Percentiles rank a stretch among this genome's conserved stretches.
Evolutionary conservation across 352 stramenopile genomes (phyloP).

Genomic region (Globisporangium mamillatum): DNA sequence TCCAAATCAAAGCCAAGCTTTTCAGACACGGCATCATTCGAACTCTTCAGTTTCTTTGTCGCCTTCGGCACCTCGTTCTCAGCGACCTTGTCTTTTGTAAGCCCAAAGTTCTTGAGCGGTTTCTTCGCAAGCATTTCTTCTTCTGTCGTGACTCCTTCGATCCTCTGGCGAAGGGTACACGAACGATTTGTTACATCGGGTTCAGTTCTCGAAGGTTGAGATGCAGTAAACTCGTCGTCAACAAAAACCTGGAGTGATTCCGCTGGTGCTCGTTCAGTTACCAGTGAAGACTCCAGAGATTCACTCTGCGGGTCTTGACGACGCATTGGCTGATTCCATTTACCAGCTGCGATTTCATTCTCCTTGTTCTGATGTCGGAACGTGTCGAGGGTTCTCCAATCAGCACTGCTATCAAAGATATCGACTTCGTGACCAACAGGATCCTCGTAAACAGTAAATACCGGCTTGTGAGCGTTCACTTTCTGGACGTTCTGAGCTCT

Average conservation of each 20-base stretch:
- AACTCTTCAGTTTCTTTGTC: slow-evolving; percentile 20
- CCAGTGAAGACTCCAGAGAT: not conserved
- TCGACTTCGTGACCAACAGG: slow-evolving; percentile 48
- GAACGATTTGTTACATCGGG: slow-evolving; percentile 45
- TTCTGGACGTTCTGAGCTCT: slow-evolving; percentile 56
- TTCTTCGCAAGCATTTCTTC: slow-evolving; percentile 73
- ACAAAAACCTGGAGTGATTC: slow-evolving; percentile 70
- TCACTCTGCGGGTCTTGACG: not conserved
- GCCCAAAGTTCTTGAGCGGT: slow-evolving; percentile 73
- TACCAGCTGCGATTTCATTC: slow-evolving; percentile 50
- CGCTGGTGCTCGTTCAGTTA: not conserved
- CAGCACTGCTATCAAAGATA: slow-evolving; percentile 51
- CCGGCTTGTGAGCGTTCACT: slow-evolving; percentile 72
- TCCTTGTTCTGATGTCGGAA: slow-evolving; percentile 78
- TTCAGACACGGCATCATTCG: slow-evolving; percentile 24
- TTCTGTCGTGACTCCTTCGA: slow-evolving; percentile 66
- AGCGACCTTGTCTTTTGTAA: not conserved
- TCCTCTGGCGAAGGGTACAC: slow-evolving; percentile 66
- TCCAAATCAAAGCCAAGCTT: slow-evolving; percentile 42
- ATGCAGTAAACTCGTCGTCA: slow-evolving; percentile 55
- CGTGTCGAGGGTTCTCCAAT: slow-evolving; percentile 70
- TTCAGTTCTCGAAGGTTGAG: slow-evolving; percentile 17
- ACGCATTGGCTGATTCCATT: slow-evolving; percentile 43
- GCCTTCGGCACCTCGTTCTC: not conserved
- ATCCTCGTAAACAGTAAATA: slow-evolving; percentile 85